These are phyloP conservation scores for Martiniozyma abietophila DNA, from an alignment of 805 yeast genomes.

Conservation along the genomic window DNA sequence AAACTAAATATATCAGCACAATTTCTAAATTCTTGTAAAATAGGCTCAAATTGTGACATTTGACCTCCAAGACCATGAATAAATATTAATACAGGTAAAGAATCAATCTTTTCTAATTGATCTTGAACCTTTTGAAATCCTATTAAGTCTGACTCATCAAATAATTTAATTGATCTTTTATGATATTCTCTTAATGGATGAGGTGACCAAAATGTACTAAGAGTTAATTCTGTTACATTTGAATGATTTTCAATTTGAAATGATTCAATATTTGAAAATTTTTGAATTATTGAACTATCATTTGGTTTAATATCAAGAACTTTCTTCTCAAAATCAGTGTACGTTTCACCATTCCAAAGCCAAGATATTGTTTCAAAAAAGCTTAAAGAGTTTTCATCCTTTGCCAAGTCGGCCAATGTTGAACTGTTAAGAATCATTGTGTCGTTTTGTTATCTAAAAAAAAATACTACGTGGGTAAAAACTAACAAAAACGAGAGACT, in stretches of 20 bases:
- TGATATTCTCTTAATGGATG: slow-evolving; percentile 38
- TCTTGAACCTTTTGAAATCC: slow-evolving; percentile 15
- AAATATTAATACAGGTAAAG: slow-evolving; percentile 53
- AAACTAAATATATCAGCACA: slow-evolving; percentile 57
- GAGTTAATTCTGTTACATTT: slow-evolving; percentile 25
- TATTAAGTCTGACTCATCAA: slow-evolving; percentile 10
- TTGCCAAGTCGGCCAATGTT: no score
- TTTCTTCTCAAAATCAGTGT: slow-evolving; percentile 32
- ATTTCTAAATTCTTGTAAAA: slow-evolving; percentile 53
- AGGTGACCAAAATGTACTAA: slow-evolving; percentile 37
- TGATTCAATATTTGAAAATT: slow-evolving; percentile 33
- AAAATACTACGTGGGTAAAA: no score
- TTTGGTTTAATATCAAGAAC: slow-evolving; percentile 38
- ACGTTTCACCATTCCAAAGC: slow-evolving; percentile 13
- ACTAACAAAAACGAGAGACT: no score
- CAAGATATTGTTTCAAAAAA: no score
- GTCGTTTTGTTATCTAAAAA: no score
- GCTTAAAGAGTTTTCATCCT: no score
- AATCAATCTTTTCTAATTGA: slow-evolving; percentile 29
- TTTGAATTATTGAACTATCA: slow-evolving; percentile 45
- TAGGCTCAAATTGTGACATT: slow-evolving; percentile 71
- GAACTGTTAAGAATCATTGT: no score
- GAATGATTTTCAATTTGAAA: slow-evolving; percentile 26
- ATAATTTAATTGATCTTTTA: slow-evolving; percentile 18
- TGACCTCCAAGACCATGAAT: slow-evolving; percentile 92